Base-by-base conservation (phyloP, 2,329 filamentous ascomycete species). In the Hortaea sp. region DNA sequence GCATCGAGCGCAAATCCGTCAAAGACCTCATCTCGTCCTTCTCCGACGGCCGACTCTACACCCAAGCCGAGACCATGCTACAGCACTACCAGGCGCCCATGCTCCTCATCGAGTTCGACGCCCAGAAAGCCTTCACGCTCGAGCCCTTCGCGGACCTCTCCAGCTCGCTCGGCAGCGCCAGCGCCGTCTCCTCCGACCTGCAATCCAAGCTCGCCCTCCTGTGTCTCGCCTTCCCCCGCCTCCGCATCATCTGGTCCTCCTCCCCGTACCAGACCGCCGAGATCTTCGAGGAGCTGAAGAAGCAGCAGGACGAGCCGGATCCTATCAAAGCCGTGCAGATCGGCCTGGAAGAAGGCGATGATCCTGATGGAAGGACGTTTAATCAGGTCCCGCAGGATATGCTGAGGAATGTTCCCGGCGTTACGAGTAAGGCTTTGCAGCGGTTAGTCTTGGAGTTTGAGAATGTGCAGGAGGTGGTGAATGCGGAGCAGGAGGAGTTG, bases 101-200 rank as follows among this genome's bases (percentile, higher is more conserved):
- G 78, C 79, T 98, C 5, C 78, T 98, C 39, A 97, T 98, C 60
- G 92, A 98, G 66, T 98, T 98, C 64, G 89, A 95, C 63, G 85
- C 94, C 63, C 90, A 94, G 70, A 95, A 94, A 65, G 90, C 87
- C 4, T 98, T 98, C 66, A 97, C 89, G 0, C 81, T 98, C 11
- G 92, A 75, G 44, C 72, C 72, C 0, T 75, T 75, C 49, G 66
- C 70, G 1, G 72, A 75, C 49, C 63, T 73, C 39, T 60, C 78
- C n/a, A 79, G 75, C 45, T 65, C 82, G 7, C 78, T 82, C 50
- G 75, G 84, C 42, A 79, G 80, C 44, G 76, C 82, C 0, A 72
- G 73, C 41, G 66, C 74, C 27, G 72, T 69, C 48, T 76, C 79
- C 0, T 83, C 83, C 32, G 92, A 95, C 61, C 74, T 95, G 30